Evolutionary conservation across 2,329 filamentous ascomycete genomes (phyloP).

Genomic region (Exophiala viscosa): DNA sequence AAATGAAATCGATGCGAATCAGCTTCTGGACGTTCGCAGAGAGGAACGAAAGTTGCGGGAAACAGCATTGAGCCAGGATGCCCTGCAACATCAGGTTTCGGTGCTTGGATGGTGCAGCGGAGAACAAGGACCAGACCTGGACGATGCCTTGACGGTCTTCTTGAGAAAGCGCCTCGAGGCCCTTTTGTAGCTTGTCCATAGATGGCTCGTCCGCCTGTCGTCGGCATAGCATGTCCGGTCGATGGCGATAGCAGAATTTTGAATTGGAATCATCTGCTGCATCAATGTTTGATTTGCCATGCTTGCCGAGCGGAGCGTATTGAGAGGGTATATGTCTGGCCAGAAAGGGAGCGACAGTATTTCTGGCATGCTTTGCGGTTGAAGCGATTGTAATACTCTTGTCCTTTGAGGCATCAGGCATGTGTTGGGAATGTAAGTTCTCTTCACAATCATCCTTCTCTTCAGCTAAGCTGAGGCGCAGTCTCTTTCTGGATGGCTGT

Average conservation of each 20-base stretch:
- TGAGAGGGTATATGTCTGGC: conserved; percentile 84
- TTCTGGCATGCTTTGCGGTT: conserved; percentile 62
- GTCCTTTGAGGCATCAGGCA: conserved; percentile 29
- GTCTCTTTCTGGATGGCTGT: conserved; percentile 20
- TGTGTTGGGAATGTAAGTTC: conserved; percentile 24
- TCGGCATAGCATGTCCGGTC: conserved; percentile 89
- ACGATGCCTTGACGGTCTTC: conserved; percentile 92
- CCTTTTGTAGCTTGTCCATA: conserved; percentile 89
- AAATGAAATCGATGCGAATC: conserved; percentile 94
- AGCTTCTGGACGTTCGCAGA: conserved; percentile 88
- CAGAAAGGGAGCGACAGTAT: conserved; percentile 82
- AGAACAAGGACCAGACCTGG: conserved; percentile 97
- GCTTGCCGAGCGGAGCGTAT: conserved; percentile 70
- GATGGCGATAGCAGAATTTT: conserved; percentile 92
- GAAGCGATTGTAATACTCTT: conserved; percentile 41
- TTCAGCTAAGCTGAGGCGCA: conserved; percentile 13
- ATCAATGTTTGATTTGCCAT: conserved; percentile 6
- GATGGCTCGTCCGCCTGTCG: conserved; percentile 90
- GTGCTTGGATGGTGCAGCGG: conserved; percentile 87
- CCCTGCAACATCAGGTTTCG: conserved; percentile 95
- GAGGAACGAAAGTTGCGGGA: conserved; percentile 90
- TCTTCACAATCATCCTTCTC: conserved; percentile 19
- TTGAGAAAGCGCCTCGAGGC: conserved; percentile 75
- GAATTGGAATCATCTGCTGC: conserved; percentile 61
- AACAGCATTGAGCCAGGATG: conserved; percentile 94